These are phyloP conservation scores for Apodospora peruviana DNA, from an alignment of 495 filamentous ascomycete species.

Conservation along the genomic window DNA sequence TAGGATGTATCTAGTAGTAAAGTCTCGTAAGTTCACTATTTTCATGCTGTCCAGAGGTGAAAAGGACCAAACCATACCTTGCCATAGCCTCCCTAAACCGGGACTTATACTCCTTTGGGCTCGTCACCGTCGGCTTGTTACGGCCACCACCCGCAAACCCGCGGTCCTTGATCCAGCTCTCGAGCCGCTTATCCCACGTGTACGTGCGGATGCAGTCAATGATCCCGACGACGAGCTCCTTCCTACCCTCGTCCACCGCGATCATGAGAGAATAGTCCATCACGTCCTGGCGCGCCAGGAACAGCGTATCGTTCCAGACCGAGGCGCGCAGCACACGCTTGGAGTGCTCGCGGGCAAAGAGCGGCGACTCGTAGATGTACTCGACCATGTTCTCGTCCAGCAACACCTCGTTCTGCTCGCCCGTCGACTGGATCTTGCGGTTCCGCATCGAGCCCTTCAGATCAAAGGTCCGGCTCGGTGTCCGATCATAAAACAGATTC, in stretches of 20 bases:
- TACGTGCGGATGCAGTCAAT: constrained; percentile 98
- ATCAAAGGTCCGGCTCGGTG: constrained; percentile 89
- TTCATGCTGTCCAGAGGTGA: constrained; percentile 19
- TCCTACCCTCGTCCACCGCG: constrained; percentile 82
- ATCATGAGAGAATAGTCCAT: constrained; percentile 99
- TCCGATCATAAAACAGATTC: constrained; percentile 96
- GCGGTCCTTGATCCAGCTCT: constrained; percentile 97
- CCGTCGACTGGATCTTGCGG: constrained; percentile 89
- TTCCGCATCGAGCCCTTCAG: constrained; percentile 98
- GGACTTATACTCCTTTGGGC: constrained; percentile 94
- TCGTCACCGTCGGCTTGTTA: constrained; percentile 91
- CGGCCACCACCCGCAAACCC: constrained; percentile 79
- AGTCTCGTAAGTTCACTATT: neutral
- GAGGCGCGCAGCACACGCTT: constrained; percentile 81
- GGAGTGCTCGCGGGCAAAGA: constrained; percentile 89
- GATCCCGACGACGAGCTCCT: constrained; percentile 92
- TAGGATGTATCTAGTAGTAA: constrained; percentile 39
- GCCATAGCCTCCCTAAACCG: constrained; percentile 96
- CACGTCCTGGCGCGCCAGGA: constrained; percentile 84
- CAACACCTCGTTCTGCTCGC: constrained; percentile 91
- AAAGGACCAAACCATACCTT: constrained; percentile 66
- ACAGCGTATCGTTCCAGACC: constrained; percentile 96
- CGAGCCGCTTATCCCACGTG: constrained; percentile 98
- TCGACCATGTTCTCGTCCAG: constrained; percentile 99
- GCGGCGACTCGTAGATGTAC: constrained; percentile 93